Evolutionary conservation across 805 yeast species (phyloP).

Genomic region (Candida rishiriensis): DNA sequence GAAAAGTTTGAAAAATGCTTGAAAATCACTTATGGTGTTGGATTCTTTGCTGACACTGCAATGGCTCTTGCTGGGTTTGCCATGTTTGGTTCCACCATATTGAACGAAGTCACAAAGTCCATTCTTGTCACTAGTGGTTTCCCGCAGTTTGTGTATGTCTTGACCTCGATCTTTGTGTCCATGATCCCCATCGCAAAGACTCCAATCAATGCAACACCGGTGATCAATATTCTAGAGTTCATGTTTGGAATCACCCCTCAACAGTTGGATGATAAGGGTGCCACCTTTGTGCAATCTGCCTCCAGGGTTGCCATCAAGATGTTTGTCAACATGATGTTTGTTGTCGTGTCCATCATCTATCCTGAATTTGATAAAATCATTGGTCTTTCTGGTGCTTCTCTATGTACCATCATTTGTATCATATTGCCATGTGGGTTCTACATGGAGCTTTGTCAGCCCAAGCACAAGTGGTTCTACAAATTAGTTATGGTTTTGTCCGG

Average conservation of each 20-base stretch:
- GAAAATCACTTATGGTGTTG: constrained; percentile 51
- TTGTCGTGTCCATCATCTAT: constrained; percentile 60
- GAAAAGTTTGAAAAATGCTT: constrained; percentile 49
- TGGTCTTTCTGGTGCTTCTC: constrained; percentile 79
- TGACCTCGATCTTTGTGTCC: constrained; percentile 66
- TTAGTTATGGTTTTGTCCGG: constrained; percentile 43
- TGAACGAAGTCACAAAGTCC: constrained; percentile 76
- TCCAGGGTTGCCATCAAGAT: constrained; percentile 33
- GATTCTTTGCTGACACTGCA: constrained; percentile 52
- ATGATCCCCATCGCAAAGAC: constrained; percentile 82
- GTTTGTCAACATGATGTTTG: constrained; percentile 58
- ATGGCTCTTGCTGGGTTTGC: constrained; percentile 66
- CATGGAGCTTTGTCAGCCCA: constrained; percentile 50
- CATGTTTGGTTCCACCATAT: constrained; percentile 71
- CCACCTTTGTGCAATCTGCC: constrained; percentile 9
- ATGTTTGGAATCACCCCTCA: constrained; percentile 28
- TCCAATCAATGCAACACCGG: constrained; percentile 83
- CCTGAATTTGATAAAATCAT: constrained; percentile 84
- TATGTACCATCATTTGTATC: constrained; percentile 76
- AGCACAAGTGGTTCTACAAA: constrained; percentile 38
- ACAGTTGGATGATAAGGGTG: constrained; percentile 14
- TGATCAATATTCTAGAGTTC: constrained; percentile 69
- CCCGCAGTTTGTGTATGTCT: constrained; percentile 53
- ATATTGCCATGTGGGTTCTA: constrained; percentile 78
- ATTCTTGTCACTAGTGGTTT: constrained; percentile 63